Evolutionary conservation across 495 filamentous ascomycete species (phyloP).

Genomic region (Neurospora sp.): DNA sequence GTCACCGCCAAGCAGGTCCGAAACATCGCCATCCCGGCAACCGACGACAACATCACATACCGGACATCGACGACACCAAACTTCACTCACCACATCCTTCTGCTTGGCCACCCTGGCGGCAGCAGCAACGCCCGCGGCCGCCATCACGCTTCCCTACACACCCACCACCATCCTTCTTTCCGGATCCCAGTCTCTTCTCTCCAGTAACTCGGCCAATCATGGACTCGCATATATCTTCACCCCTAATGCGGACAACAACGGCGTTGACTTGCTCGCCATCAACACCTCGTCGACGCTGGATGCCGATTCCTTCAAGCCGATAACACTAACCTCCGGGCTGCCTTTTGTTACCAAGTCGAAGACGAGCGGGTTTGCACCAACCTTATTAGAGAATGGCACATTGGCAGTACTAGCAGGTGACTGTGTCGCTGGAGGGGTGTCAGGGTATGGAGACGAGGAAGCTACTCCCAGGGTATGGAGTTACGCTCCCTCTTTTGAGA

Average conservation of each 20-base stretch:
- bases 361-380: slow-evolving; percentile 47
- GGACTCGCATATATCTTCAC: slow-evolving; percentile 50
- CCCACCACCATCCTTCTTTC: slow-evolving; percentile 58
- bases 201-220: slow-evolving; percentile 19
- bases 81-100: neutral
- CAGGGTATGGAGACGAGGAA: neutral
- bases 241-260: slow-evolving; percentile 23
- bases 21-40: neutral
- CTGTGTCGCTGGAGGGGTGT: slow-evolving; percentile 38
- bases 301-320: slow-evolving; percentile 39
- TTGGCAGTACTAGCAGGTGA: slow-evolving; percentile 61
- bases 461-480: slow-evolving; percentile 26
- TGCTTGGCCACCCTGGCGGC: neutral
- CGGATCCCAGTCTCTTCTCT: slow-evolving; percentile 28
- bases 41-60: neutral
- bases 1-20: neutral
- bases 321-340: slow-evolving; percentile 47
- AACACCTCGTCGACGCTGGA: slow-evolving; percentile 50
- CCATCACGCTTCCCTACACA: slow-evolving; percentile 55
- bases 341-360: slow-evolving; percentile 48
- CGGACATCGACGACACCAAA: slow-evolving; percentile 1
- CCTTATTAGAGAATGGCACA: slow-evolving; percentile 52
- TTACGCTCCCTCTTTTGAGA: slow-evolving; percentile 14
- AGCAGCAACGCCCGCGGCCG: slow-evolving; percentile 1
- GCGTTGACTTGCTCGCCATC: slow-evolving; percentile 48